Base-by-base conservation (phyloP, 2,329 filamentous ascomycete genomes). In the Scedosporium dehoogii region DNA sequence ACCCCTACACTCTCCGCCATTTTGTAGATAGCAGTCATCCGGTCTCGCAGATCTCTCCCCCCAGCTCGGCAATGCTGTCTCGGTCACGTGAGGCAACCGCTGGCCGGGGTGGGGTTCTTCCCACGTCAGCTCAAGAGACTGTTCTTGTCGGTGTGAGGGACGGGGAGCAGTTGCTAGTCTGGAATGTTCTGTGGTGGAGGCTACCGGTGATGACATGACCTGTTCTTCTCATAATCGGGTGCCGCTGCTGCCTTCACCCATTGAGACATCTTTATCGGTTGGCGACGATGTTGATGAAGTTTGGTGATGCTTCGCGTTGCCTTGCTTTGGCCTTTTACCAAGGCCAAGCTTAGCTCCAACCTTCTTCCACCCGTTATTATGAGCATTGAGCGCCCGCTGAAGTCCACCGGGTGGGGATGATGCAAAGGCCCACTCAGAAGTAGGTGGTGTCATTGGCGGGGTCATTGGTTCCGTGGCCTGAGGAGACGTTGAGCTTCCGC, bases 401-500 rank as follows among this genome's bases (percentile, higher is more conserved):
- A 85, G 72, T 14, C 78, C 76, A n/a, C 78, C 79, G 0, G 81
- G 81, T 4, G 60, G 60, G 2, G 82, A 82, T 1, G 78, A 72
- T 65, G 74, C 75, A 65, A 83, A 81, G 3, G 74, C 71, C 74
- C 79, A 84, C 65, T 86, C 82, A 0, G 83, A 80, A 1, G 81
- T 83, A 0, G 88, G 88, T 41, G 89, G 87, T 3, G 86, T 90
- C 2, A 83, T 90, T 1, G 89, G 89, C 0, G 89, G 89, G 3
- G 89, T 92, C 78, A 91, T 86, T 3, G 81, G 87, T 69, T 88
- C 87, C 64, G 79, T 76, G 27, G 75, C 71, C 58, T 79, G 73
- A 41, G 84, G 78, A 60, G 85, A 86, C 63, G 79, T 79, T n/a
- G 81, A 80, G 65, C 81, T 83, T 62, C 81, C 82, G 64, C 82